Evolutionary conservation across 73 alveolate species (phyloP).

Genomic region (Paramecium sonneborni): DNA sequence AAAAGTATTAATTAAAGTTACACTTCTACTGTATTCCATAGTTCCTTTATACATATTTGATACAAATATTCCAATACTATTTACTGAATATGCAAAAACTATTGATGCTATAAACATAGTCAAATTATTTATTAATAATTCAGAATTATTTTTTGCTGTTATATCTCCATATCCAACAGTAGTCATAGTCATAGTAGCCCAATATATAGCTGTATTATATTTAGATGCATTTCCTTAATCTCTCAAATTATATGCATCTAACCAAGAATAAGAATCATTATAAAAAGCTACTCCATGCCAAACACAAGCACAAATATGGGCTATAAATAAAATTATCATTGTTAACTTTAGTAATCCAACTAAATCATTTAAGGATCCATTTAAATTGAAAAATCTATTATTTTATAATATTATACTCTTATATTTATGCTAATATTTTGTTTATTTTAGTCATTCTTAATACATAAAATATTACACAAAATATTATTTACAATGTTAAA

Average conservation of each 20-base stretch:
- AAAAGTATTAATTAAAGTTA: slow-evolving; percentile 76
- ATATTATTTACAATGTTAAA: neutral
- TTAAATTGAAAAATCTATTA: slow-evolving; percentile 18
- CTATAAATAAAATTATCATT: neutral
- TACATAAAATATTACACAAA: neutral
- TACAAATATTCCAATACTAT: slow-evolving; percentile 83
- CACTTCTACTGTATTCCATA: slow-evolving; percentile 77
- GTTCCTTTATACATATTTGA: slow-evolving; percentile 72
- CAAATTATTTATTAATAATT: slow-evolving; percentile 70
- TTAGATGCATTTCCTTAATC: neutral
- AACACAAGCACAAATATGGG: slow-evolving; percentile 42
- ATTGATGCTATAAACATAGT: slow-evolving; percentile 85
- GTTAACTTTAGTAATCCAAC: slow-evolving; percentile 25
- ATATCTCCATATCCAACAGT: slow-evolving; percentile 95
- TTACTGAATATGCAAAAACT: slow-evolving; percentile 87
- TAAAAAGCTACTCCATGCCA: slow-evolving; percentile 56
- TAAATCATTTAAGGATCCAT: slow-evolving; percentile 49
- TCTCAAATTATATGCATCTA: slow-evolving; percentile 18
- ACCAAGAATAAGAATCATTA: neutral
- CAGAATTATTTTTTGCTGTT: slow-evolving; percentile 78
- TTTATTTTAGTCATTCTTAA: slow-evolving; percentile 46
- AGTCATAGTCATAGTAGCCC: slow-evolving; percentile 93
- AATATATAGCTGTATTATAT: slow-evolving; percentile 82
- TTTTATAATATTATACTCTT: slow-evolving; percentile 6
- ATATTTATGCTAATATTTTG: slow-evolving; percentile 5